Percentiles rank a stretch among this genome's conserved stretches.
Conservation (phyloP, 2,329 filamentous ascomycete species). For the Fusarium nisikadoi region DNA sequence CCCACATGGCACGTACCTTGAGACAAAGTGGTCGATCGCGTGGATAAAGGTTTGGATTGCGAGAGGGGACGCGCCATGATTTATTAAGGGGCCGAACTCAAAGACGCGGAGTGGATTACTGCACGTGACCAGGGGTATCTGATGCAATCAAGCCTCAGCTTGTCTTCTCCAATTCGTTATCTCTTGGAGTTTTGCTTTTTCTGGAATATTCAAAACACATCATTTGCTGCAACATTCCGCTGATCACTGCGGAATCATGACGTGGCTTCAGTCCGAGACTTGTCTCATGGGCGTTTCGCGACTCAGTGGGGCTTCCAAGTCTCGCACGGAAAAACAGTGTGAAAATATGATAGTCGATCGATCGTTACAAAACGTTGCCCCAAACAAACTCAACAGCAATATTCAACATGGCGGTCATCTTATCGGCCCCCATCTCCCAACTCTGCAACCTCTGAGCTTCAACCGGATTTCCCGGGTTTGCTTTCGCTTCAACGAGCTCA, state of each 20-base stretch:
- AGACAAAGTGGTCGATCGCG: not conserved
- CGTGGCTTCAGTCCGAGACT: not conserved
- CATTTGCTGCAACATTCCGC: not conserved
- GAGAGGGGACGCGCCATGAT: not conserved
- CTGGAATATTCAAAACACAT: accelerated
- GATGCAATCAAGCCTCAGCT: too few species aligned
- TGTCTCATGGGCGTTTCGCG: too few species aligned
- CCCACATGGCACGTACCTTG: not conserved
- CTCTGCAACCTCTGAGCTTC: constrained; percentile 27
- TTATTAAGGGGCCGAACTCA: not conserved
- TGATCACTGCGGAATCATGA: not conserved
- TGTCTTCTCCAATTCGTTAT: not conserved
- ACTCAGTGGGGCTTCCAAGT: too few species aligned
- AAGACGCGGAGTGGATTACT: accelerated
- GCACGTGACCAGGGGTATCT: not conserved
- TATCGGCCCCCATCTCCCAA: constrained; percentile 44
- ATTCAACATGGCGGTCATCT: constrained; percentile 37
- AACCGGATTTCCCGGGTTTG: not conserved
- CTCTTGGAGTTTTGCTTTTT: not conserved
- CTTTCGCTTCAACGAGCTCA: constrained; percentile 25
- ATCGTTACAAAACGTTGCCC: not conserved
- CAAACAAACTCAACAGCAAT: constrained; percentile 40
- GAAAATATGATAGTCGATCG: too few species aligned
- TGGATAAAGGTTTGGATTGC: not conserved
- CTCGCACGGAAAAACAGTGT: too few species aligned